A percentile compares a stretch with the other conserved stretches of the same genome.
Evolutionary conservation across 73 alveolate genomes (phyloP).

Genomic region (Paramecium bursaria): DNA sequence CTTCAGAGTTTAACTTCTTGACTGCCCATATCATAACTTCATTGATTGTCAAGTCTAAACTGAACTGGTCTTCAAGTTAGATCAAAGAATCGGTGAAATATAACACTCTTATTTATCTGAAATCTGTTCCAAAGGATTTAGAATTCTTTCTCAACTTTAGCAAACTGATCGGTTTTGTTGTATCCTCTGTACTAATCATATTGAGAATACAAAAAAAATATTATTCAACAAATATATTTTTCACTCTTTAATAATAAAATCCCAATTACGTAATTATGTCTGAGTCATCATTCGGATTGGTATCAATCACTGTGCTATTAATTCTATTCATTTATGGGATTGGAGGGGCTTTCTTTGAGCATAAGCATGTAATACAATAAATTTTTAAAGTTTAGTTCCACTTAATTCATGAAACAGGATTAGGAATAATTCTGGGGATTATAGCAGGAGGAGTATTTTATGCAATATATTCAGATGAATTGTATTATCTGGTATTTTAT

Average conservation of each 20-base stretch:
- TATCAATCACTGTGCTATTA: conserved; percentile 36
- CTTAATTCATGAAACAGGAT: conserved; percentile 69
- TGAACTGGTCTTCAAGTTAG: too few species aligned
- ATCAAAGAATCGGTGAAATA: too few species aligned
- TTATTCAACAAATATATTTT: too few species aligned
- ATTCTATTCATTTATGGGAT: conserved; percentile 52
- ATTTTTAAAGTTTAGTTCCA: conserved; percentile 33
- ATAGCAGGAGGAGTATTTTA: conserved; percentile 63
- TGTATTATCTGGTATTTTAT: conserved; percentile 7
- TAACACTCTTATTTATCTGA: too few species aligned
- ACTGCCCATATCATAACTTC: too few species aligned
- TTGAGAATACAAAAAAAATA: too few species aligned
- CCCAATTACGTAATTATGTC: conserved; percentile 40
- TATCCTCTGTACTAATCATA: too few species aligned
- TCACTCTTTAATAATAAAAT: too few species aligned
- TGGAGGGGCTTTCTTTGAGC: conserved; percentile 66
- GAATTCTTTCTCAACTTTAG: background rate
- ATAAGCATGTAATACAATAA: conserved; percentile 49
- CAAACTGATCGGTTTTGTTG: too few species aligned
- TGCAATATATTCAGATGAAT: background rate
- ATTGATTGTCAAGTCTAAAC: too few species aligned
- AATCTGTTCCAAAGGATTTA: background rate
- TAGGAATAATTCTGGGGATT: conserved; percentile 67
- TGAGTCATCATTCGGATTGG: conserved; percentile 56
- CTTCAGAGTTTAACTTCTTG: too few species aligned